Evolutionary conservation across 257 asterid species (phyloP), one percentile per base, ranked within the genome.

Genomic region (Solanum peruvianum): DNA sequence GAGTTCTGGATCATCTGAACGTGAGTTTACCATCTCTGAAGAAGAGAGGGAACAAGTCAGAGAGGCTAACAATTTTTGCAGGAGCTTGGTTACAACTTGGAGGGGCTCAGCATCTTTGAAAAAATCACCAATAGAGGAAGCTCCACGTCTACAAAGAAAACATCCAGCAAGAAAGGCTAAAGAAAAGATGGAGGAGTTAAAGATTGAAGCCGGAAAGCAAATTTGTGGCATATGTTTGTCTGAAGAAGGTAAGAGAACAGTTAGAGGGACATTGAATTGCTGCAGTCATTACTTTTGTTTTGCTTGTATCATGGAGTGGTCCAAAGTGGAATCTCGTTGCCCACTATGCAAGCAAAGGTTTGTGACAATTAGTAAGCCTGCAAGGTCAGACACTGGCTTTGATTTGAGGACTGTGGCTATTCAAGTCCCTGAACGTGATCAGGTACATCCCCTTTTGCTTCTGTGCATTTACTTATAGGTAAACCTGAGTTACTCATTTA

Each of bases 231-330:
- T 96, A 82, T 96, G 99, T 90, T 91, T 96, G 67, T 93, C 98
- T 25, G 98, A 93, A 89, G 98, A 95, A 91, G 98, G 94, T 84
- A 93, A 93, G 91, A 92, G 91, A 86, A 95, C 95, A 71, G 90
- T 94, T 35, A 88, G 92, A 87, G 99, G 99, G 88, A 89, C 92
- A 37, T 87, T 96, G 86, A 92, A 92, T 90, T 96, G 97, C 86
- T 96, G 99, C 91, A 93, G 93, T 88, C 99, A 96, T 89, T 93
- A 93, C 92, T 96, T 95, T 71, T 96, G 99, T 91, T 96, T 95
- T 89, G 92, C 97, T 82, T 96, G 99, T 94, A 96, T 96, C 88
- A 92, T 93, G 95, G 99, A 94, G 88, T 96, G 99, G 99, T 95
- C 99, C 35, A 96, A 95, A 91, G 98, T 96, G 87, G 99, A 96